Evolutionary conservation across 371 early-diverging fungal genomes (phyloP).

Genomic region (Globomyces sp.): DNA sequence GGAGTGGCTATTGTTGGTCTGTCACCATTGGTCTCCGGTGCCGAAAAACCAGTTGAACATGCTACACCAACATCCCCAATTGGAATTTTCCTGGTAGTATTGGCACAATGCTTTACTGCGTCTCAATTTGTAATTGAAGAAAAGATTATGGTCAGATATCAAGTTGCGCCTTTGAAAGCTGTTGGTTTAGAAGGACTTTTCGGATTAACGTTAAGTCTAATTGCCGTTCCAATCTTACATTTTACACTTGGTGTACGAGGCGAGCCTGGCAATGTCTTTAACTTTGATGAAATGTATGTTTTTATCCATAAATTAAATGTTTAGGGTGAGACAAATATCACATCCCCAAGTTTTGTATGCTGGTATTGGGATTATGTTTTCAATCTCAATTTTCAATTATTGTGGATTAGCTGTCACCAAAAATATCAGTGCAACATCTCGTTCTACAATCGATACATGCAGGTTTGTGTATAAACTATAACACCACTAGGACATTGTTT

Average conservation of each 20-base stretch:
- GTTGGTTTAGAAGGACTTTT: constrained; percentile 93
- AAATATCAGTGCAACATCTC: constrained; percentile 78
- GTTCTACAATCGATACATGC: constrained; percentile 94
- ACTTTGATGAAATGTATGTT: constrained; percentile 66
- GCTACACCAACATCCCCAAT: constrained; percentile 36
- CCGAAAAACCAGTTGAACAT: constrained; percentile 12
- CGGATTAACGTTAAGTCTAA: constrained; percentile 71
- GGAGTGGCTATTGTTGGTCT: constrained; percentile 89
- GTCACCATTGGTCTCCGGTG: constrained; percentile 19
- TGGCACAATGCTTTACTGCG: constrained; percentile 91
- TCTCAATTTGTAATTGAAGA: constrained; percentile 94
- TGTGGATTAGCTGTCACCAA: constrained; percentile 91
- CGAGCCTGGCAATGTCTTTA: constrained; percentile 73
- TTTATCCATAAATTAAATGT: no score
- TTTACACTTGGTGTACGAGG: constrained; percentile 55
- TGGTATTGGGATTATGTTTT: constrained; percentile 76
- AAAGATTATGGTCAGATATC: constrained; percentile 77
- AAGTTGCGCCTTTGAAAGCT: constrained; percentile 79
- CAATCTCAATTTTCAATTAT: constrained; percentile 92
- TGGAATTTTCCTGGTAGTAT: constrained; percentile 79
- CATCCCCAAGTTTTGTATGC: constrained; percentile 68
- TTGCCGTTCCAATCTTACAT: constrained; percentile 76
- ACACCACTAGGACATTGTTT: constrained; percentile 66
- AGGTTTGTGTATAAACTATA: constrained; percentile 41
- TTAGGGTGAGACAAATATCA: constrained; percentile 53